These are phyloP conservation scores for Kwoniella newhampshirensis DNA, from an alignment of 768 basidiomycete species.

Conservation along the genomic window DNA sequence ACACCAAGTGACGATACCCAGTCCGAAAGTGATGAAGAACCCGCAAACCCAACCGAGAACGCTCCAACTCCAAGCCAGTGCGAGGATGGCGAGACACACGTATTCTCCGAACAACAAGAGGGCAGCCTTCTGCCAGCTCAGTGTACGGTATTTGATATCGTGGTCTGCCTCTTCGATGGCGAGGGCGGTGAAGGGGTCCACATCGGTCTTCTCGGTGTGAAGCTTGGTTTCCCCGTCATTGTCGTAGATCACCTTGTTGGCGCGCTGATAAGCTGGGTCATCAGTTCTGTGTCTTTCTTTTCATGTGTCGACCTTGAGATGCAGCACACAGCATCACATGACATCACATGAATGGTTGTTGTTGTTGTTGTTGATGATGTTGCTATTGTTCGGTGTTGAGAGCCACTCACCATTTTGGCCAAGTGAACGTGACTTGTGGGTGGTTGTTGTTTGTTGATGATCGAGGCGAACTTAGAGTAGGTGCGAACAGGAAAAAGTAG, in stretches of 20 bases:
- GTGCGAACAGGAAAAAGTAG: no score
- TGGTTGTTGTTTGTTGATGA: no score
- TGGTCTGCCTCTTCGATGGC: slow-evolving; percentile 36
- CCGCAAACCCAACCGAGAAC: slow-evolving; percentile 46
- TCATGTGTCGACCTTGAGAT: no score
- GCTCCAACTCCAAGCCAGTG: slow-evolving; percentile 45
- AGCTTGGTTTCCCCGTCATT: slow-evolving; percentile 4
- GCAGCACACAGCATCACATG: no score
- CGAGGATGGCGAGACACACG: slow-evolving; percentile 47
- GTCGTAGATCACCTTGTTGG: slow-evolving; percentile 3
- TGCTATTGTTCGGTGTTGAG: no score
- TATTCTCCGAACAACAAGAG: slow-evolving; percentile 46
- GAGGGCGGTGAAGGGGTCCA: slow-evolving; percentile 38
- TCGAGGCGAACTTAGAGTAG: no score
- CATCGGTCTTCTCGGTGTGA: slow-evolving; percentile 13
- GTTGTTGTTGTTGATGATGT: no score
- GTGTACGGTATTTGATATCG: slow-evolving; percentile 41
- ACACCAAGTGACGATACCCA: slow-evolving; percentile 44
- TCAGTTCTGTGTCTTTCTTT: no score
- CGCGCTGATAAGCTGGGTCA: no score
- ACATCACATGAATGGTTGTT: no score
- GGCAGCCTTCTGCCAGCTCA: slow-evolving; percentile 45
- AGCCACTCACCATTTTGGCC: no score
- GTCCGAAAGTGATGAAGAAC: slow-evolving; percentile 43
- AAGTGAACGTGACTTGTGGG: no score